Base-by-base conservation (phyloP, 1,139 yeast species). In the Yamadazyma aaseri region DNA sequence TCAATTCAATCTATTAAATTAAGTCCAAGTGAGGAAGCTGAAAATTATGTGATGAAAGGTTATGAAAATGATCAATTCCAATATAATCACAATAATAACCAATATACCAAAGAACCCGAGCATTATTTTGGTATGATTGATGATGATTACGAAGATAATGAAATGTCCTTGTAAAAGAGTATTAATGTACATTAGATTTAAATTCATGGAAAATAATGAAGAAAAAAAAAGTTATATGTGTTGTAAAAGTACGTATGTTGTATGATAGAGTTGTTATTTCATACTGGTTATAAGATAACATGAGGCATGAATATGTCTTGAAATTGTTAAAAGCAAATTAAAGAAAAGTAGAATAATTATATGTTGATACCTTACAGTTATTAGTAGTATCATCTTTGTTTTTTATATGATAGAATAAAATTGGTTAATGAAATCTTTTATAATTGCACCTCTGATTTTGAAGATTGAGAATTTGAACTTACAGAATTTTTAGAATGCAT, bases 1-100 rank as follows among this genome's bases (percentile, higher is more conserved):
- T 61, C 69, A 2, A 45, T 44, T 15, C 42, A 33, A 24, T 34
- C 39, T 4, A 22, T 41, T 5, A 50, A 46, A 35, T 50, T 64
- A 34, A 64, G 70, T 40, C 72, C 73, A 1, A 49, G 65, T 32
- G 60, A 58, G 36, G 74, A 68, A 42, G 71, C 61, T 1, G 74
- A 68, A 42, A 48, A 51, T 24, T 69, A 69, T 42, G 71, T 68
- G 3, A 46, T 65, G 31, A 65, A 63, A 36, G 74, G 73, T 2
- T 68, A 67, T 40, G 55, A 49, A 27, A 45, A 47, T 12, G 47
- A 40, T 30, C 36, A 26, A 24, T 28, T 9, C 32, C 34, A 25
- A 18, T 26, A 4, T 29, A n/a, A n/a, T n/a, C n/a, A n/a, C n/a
- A 12, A 12, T 23, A 15, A 14, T 15, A 26, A 29, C 28, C 51